Evolutionary conservation across 805 yeast genomes (phyloP), one percentile per base, ranked within the genome.

Genomic region (Spathaspora arborariae): DNA sequence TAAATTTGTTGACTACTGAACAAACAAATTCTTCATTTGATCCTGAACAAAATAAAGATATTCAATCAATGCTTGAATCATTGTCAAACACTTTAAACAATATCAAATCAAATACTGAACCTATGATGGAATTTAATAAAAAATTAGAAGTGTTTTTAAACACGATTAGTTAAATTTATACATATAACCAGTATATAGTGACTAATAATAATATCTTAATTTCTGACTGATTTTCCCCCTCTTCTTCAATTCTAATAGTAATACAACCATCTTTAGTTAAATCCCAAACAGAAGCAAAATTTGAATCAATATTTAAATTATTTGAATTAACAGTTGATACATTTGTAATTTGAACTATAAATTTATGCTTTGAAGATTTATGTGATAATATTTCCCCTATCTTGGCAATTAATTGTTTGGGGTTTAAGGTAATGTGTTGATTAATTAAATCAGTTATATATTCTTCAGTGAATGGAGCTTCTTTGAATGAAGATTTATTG

Each of bases 251-350:
- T 42, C 63, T 64, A 18, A 75, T 46, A 20, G 68, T 68, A 10
- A 74, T 62, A 27, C 70, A 63, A 2, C 87, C 88, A 59, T 83
- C 89, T 40, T 69, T 79, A 10, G 65, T 62, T 7, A 66, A 56
- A 51, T 81, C 81, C 86, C 87, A 82, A 4, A 74, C 64, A 0
- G 83, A 75, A 9, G 83, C 84, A 41, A 79, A 65, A 4, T 69
- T 60, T 8, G 74, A 64, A 2, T 62, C 52, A 16, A 74, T 52
- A 9, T 41, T 41, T 37, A 63, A 46, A 20, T 57, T n/a, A n/a
- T n/a, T 56, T 18, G 63, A 57, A 1, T 53, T 51, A 10, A 51
- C 47, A 16, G 19, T 40, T 8, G 51, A 54, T 4, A 81, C 49
- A 2, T 55, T 52, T 18, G 80, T 73, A 2, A 72, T 56, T 39